Base-by-base conservation (phyloP, 2,329 filamentous ascomycete genomes). In the Nothophaeocryptopus gaeumannii region DNA sequence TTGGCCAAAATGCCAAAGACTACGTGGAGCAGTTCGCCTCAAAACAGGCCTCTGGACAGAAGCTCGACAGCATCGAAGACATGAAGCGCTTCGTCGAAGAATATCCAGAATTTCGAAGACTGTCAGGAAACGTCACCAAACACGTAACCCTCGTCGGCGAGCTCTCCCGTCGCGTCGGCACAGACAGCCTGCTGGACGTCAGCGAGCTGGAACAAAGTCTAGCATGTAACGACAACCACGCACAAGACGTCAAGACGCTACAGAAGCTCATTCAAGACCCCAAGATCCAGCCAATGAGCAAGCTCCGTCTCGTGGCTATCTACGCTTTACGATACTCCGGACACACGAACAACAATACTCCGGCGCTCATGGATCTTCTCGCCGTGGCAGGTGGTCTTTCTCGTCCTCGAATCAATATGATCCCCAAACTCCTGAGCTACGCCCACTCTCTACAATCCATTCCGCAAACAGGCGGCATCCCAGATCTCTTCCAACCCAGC, bases 61-160 rank as follows among this genome's bases (percentile, higher is more conserved):
- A 96, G 66, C 91, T 99, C 53, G 93, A 99, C 66, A 96, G 92
- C 12, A 97, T 99, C 66, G 80, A 86, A 47, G 93, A 99, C 68
- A 99, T 99, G 95, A 99, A 99, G 70, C 88, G 91, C 37, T 99
- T 99, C 63, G 95, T 99, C 47, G 93, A 99, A 70, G 93, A 99
- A 65, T 99, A 97, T 66, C 93, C 93, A 2, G 93, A 99, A 67
- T 99, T 99, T 70, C 84, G 93, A 51, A 95, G 96, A 64, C 81
- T 99, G 1, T 96, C 93, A 1, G 91, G 93, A 33, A 99, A 99
- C 61, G 93, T 99, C 46, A 97, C 91, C 73, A 99, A 99, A 67
- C 93, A 99, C 67, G 95, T 99, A 50, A 96, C 93, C 0, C 75
- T 99, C 15, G 93, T 99, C 15, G 90, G 90, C 0, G 95, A 99